Evolutionary conservation across 371 early-diverging fungal species (phyloP), one percentile per base, ranked within the genome.

Genomic region (Mortierella polycephala): DNA sequence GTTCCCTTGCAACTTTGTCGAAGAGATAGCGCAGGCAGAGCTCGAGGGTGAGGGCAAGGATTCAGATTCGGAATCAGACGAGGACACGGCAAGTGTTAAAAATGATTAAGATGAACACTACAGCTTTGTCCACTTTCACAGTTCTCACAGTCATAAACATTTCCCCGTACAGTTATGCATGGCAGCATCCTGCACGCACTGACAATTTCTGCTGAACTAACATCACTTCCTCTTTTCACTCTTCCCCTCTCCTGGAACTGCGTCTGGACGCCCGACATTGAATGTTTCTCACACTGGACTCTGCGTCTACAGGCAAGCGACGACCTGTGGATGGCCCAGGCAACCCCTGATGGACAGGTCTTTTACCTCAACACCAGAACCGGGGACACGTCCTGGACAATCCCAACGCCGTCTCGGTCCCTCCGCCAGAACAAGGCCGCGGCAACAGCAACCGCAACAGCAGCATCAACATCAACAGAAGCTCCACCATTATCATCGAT

Each of bases 1-100:
- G 96, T 96, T 96, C 81, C 97, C 96, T 5, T 71, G 71, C 40
- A 75, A 75, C 51, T 75, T 66, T 67, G 76, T 75, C 10, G 67
- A 75, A 39, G 76, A 67, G 60, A 70, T 75, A 67, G 37, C 64
- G 16, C 67, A 75, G 64, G 91, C 92, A 52, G 76, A 75, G 37
- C 59, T 65, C 21, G 74, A 68, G 30, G 30, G 37, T 7, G 64
- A 63, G n/a, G 44, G 46, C 49, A 57, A 67, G 45, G 64, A 70
- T 23, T 21, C n/a, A n/a, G 60, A 72, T 45, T 40, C 16, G 4
- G 65, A 69, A 18, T 46, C 61, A 37, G 60, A 68, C 37, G 71
- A 70, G 8, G 70, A 75, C 30, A 54, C 39, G 67, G 75, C 59
- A 69, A 62, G 71, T 63, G 30, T 30, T 30, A 30, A 30, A 30